Conservation (phyloP, 352 stramenopile genomes). For the Pythium folliculosum region DNA sequence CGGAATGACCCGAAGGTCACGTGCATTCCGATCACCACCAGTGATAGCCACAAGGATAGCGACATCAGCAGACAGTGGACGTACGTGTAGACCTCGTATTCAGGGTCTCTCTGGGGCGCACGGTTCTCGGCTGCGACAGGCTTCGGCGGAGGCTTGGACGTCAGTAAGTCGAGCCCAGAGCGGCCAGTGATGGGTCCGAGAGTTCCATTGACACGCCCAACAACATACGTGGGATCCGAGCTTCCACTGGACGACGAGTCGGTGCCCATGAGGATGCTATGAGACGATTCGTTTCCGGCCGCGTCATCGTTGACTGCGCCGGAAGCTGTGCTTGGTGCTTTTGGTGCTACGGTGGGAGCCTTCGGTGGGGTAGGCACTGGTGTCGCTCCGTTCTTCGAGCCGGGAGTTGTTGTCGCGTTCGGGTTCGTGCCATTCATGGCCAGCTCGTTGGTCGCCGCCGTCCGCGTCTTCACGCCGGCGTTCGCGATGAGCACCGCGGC, state of each 20-base stretch:
- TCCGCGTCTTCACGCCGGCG: slow-evolving; percentile 37
- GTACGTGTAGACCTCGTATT: slow-evolving; percentile 46
- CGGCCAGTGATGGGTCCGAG: slow-evolving; percentile 19
- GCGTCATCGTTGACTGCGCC: neutral
- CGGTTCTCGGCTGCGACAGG: neutral
- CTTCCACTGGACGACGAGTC: slow-evolving; percentile 8
- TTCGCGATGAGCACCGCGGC: slow-evolving; percentile 62
- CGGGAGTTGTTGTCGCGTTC: neutral
- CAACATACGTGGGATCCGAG: neutral
- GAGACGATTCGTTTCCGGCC: neutral
- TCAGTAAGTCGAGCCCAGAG: slow-evolving; percentile 28
- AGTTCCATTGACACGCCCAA: slow-evolving; percentile 7
- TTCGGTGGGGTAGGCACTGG: neutral
- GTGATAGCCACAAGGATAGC: slow-evolving; percentile 73
- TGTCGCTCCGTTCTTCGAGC: neutral
- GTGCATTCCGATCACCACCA: slow-evolving; percentile 77
- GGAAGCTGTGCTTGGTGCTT: neutral
- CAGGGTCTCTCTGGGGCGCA: neutral
- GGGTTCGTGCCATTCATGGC: slow-evolving; percentile 1
- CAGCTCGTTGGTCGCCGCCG: neutral
- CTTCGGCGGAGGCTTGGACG: slow-evolving; percentile 6
- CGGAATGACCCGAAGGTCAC: slow-evolving; percentile 73
- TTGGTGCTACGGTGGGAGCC: neutral
- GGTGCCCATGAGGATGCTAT: neutral
- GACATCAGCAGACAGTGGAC: slow-evolving; percentile 75